These are phyloP conservation scores for Boletus tomentosulus DNA, from an alignment of 768 basidiomycete genomes.

Conservation along the genomic window DNA sequence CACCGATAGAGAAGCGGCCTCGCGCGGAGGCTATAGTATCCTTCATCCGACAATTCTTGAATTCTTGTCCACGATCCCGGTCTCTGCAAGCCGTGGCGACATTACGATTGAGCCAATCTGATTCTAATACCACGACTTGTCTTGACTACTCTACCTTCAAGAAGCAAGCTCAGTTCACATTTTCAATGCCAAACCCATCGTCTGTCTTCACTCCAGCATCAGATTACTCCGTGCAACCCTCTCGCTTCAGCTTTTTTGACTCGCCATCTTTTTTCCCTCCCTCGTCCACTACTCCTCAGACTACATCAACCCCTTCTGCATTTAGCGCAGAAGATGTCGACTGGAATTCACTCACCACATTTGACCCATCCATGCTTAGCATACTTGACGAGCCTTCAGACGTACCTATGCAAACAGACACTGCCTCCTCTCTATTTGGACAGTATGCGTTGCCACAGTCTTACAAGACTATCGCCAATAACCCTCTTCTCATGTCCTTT, in stretches of 20 bases:
- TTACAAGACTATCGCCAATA: slow-evolving; percentile 78
- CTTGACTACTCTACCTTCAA: too few species aligned
- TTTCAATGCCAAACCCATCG: slow-evolving; percentile 56
- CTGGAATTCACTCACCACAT: slow-evolving; percentile 63
- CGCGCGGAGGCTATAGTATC: too few species aligned
- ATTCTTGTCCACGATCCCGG: too few species aligned
- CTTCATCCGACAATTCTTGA: too few species aligned
- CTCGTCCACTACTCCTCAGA: too few species aligned
- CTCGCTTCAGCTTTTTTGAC: slow-evolving; percentile 27
- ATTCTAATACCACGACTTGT: not conserved
- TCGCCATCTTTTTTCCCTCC: slow-evolving; percentile 18
- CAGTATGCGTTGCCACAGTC: slow-evolving; percentile 41
- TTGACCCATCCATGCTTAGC: slow-evolving; percentile 65
- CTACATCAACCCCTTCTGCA: too few species aligned
- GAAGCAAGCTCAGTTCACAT: slow-evolving; percentile 81
- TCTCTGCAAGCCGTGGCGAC: too few species aligned
- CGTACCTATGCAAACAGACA: slow-evolving; percentile 56
- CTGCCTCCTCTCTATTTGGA: slow-evolving; percentile 44
- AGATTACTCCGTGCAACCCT: slow-evolving; percentile 16
- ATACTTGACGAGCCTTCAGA: slow-evolving; percentile 62
- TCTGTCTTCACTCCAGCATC: slow-evolving; percentile 20
- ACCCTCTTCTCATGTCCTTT: slow-evolving; percentile 81
- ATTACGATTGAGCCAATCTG: too few species aligned
- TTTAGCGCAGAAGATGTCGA: slow-evolving; percentile 39
- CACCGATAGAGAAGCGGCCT: not conserved